Percentiles rank a stretch among this genome's conserved stretches.
Evolutionary conservation across 306 rosid species (phyloP).

Genomic region (Citrullus colocynthis): DNA sequence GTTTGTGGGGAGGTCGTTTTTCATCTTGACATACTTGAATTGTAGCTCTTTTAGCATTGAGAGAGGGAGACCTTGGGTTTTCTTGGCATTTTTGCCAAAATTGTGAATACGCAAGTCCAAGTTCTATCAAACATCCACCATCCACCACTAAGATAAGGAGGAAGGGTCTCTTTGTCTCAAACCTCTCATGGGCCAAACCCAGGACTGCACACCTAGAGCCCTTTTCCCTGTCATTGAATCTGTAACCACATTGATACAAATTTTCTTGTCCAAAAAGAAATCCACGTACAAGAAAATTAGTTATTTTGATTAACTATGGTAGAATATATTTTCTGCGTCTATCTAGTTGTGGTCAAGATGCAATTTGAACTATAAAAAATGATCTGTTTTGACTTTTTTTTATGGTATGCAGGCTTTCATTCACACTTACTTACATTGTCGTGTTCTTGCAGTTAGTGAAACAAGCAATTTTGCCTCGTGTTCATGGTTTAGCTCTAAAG

Average conservation of each 20-base stretch:
- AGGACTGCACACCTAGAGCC: neutral
- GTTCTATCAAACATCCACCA: too few species aligned
- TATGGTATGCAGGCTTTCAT: conserved; percentile 9
- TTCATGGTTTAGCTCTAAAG: conserved; percentile 90
- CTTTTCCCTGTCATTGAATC: neutral
- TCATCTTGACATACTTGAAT: too few species aligned
- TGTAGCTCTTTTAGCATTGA: too few species aligned
- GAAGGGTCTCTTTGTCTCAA: neutral
- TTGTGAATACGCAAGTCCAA: too few species aligned
- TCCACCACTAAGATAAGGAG: neutral
- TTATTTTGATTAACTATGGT: neutral
- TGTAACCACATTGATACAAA: neutral
- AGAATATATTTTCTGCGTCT: neutral
- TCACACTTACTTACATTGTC: conserved; percentile 1
- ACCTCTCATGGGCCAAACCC: neutral
- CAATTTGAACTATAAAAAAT: too few species aligned
- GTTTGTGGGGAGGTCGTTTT: too few species aligned
- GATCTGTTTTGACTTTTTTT: neutral
- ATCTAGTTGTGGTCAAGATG: neutral
- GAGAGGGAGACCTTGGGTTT: too few species aligned
- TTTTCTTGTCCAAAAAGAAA: neutral
- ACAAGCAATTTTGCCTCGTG: conserved; percentile 84
- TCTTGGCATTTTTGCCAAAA: too few species aligned
- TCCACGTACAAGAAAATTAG: neutral
- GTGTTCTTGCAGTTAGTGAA: conserved; percentile 61